Percentiles rank a stretch among this genome's conserved stretches.
phyloP scores from a whole-genome alignment of 192 early-diverging fungal species.

The Coemansia erecta region DNA sequence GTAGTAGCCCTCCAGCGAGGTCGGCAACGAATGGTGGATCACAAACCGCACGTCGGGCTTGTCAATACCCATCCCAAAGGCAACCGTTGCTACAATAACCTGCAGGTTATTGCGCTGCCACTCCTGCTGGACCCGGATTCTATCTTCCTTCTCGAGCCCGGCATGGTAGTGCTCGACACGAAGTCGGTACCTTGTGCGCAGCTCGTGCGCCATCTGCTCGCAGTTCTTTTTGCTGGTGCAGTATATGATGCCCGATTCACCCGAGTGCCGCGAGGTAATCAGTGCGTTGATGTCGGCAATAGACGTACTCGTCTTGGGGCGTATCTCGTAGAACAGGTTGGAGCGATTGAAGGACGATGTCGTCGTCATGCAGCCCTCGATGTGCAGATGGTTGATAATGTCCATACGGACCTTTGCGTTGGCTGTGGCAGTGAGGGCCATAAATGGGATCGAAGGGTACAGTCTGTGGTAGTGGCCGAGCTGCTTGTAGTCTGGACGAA shows the following conservation, averaged over 20 bases:
- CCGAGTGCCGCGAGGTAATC: constrained; percentile 60
- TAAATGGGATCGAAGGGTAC: constrained; percentile 79
- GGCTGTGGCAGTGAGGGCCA: constrained; percentile 95
- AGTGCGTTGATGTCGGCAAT: constrained; percentile 74
- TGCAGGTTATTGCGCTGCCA: constrained; percentile 76
- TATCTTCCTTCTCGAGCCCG: constrained; percentile 75
- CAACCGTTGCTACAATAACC: constrained; percentile 93
- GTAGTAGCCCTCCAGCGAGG: constrained; percentile 92
- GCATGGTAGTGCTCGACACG: constrained; percentile 85
- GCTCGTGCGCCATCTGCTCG: constrained; percentile 74
- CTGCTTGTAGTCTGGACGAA: constrained; percentile 88
- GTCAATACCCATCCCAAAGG: constrained; percentile 99
- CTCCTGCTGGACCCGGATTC: constrained; percentile 69
- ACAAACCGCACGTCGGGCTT: constrained; percentile 96
- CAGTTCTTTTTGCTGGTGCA: constrained; percentile 75
- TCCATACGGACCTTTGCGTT: constrained; percentile 86
- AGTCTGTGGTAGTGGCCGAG: constrained; percentile 62
- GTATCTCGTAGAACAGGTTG: constrained; percentile 79
- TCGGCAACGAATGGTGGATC: constrained; percentile 86
- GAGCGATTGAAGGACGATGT: constrained; percentile 85
- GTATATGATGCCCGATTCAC: constrained; percentile 91
- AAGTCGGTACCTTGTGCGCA: constrained; percentile 60
- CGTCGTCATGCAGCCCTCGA: constrained; percentile 68
- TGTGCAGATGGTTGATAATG: constrained; percentile 70
- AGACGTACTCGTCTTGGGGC: constrained; percentile 58